phyloP scores from a whole-genome alignment of 2,329 filamentous ascomycete species.

The Colletotrichum sojae region DNA sequence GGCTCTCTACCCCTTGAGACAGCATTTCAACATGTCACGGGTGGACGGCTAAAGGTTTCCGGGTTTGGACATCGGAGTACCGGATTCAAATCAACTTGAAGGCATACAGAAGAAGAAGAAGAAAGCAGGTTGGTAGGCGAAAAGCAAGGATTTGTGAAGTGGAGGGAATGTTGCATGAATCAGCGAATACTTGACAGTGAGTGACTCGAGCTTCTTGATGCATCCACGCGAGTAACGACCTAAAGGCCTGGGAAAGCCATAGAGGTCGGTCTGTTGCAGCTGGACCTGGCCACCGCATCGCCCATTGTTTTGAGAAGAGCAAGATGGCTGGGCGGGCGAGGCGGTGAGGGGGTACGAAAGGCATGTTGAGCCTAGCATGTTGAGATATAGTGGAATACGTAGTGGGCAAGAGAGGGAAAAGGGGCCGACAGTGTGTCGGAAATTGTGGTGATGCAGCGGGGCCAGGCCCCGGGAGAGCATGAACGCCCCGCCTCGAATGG shows the following conservation, averaged over 20 bases:
- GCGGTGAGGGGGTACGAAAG: too few relatives aligned
- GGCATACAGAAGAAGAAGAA: conserved; percentile 10
- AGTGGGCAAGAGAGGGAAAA: background rate
- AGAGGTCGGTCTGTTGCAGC: too few relatives aligned
- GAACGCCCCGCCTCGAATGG: background rate
- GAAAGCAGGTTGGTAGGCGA: background rate
- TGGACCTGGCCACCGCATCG: too few relatives aligned
- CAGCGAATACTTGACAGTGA: too few relatives aligned
- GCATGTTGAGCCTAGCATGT: background rate
- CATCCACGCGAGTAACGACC: too few relatives aligned
- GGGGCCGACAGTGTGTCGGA: conserved; percentile 11
- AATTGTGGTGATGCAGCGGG: conserved; percentile 37
- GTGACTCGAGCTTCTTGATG: too few relatives aligned
- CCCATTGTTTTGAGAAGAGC: too few relatives aligned
- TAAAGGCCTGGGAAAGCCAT: too few relatives aligned
- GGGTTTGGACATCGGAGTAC: conserved; percentile 22
- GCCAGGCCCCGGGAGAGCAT: conserved; percentile 12
- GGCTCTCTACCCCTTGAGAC: conserved; percentile 11
- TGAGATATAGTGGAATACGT: background rate
- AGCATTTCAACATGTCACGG: conserved; percentile 38
- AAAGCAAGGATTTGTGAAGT: too few relatives aligned
- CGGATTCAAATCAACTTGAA: conserved; percentile 38
- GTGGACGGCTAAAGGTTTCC: conserved; percentile 10
- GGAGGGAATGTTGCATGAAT: too few relatives aligned
- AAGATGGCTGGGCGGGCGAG: too few relatives aligned